Base-by-base conservation (phyloP, 805 yeast species). In the Cephaloascus fragrans region DNA sequence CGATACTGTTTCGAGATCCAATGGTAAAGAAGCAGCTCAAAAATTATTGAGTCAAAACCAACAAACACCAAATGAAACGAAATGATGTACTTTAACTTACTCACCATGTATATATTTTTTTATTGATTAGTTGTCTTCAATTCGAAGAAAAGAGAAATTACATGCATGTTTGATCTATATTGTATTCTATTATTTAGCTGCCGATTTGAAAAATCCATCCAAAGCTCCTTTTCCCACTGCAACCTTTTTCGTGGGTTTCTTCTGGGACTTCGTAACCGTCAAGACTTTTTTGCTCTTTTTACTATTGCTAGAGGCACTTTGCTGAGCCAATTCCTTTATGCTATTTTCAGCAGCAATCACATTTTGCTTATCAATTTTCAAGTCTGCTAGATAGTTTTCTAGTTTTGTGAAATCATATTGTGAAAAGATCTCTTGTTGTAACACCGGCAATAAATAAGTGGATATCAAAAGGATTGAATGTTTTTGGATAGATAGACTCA, bases 221-320 rank as follows among this genome's bases (percentile, higher is more conserved):
- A 83, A 59, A 1, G 87, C 85, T 1, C 93, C 88, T 47, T 64
- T 73, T 1, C 81, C 81, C 2, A 64, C 62, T 1, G 74, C 75
- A 2, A 75, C 76, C 42, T 64, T 67, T 20, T 55, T 57, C 9
- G 47, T 56, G 35, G 55, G 59, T 49, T 60, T 67, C 35, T 50
- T 58, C 8, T 53, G 40, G 15, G 58, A 46, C 37, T 48, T 50
- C 41, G 48, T 53, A 39, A 55, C 46, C 34, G 44, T n/a, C n/a
- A n/a, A 39, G 19, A 56, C 38, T 34, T 58, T 47, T 28, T 53
- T 53, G 31, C 44, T 41, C 33, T 44, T 32, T 6, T 23, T 23
- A 34, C 18, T 14, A 14, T 31, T 31, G 15, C 8, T 16, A 16
- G n/a, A 8, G 2, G 45, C 32, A 15, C 51, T 46, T 16, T 53